Conservation (phyloP, 805 yeast genomes). For the Cyberlindnera bimundalis region DNA sequence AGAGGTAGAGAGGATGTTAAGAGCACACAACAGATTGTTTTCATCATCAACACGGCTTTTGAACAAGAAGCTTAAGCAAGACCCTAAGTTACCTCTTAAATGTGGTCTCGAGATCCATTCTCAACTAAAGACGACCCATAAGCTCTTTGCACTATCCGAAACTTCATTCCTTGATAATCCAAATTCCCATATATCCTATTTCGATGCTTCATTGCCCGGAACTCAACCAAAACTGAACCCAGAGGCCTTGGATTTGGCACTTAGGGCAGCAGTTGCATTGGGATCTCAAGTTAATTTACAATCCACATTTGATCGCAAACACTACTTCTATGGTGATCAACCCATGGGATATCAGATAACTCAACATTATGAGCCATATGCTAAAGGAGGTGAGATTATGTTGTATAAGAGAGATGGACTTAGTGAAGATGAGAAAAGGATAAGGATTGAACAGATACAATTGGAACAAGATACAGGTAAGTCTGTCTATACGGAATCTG, state of each 20-base stretch:
- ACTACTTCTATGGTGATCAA: conserved; percentile 94
- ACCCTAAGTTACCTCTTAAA: conserved; percentile 42
- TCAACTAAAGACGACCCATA: conserved; percentile 69
- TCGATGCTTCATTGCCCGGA: conserved; percentile 88
- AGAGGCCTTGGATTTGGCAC: conserved; percentile 66
- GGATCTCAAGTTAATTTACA: conserved; percentile 50
- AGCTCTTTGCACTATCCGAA: conserved; percentile 70
- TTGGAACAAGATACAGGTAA: conserved; percentile 95
- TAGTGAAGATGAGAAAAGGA: conserved; percentile 40
- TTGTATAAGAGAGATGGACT: conserved; percentile 54
- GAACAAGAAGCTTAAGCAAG: conserved; percentile 3
- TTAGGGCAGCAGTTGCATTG: conserved; percentile 70
- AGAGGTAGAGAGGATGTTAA: no score
- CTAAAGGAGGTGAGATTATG: conserved; percentile 57
- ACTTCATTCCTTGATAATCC: conserved; percentile 50
- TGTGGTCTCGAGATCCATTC: conserved; percentile 95
- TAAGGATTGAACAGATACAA: conserved; percentile 77
- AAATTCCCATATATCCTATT: conserved; percentile 68
- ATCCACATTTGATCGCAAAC: conserved; percentile 87
- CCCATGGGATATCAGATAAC: conserved; percentile 96
- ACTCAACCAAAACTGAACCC: conserved; percentile 81
- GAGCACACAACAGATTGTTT: not conserved
- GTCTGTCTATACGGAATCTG: conserved; percentile 48
- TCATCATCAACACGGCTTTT: not conserved
- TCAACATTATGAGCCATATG: conserved; percentile 79